These are phyloP conservation scores for Neolecta irregularis DNA, from an alignment of 1,139 yeast genomes.

Conservation along the genomic window DNA sequence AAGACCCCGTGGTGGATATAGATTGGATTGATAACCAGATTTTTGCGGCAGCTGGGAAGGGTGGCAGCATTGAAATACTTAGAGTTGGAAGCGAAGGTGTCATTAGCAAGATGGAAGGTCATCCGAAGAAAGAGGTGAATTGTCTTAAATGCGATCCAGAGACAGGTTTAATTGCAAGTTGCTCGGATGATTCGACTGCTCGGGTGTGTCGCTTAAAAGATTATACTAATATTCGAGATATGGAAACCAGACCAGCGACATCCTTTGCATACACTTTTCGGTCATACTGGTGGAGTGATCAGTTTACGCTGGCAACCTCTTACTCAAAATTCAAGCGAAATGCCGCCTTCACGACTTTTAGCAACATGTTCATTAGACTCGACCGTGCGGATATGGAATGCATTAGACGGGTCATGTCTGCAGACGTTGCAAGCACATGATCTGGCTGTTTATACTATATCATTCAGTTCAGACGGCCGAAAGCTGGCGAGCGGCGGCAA, in stretches of 20 bases:
- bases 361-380: constrained; percentile 11
- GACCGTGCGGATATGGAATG: constrained; percentile 11
- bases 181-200: constrained; percentile 47
- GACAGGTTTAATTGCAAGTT: constrained; percentile 46
- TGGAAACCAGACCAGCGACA: constrained; percentile 11
- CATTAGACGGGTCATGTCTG: constrained; percentile 6
- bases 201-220: constrained; percentile 10
- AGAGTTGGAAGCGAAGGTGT: constrained; percentile 47
- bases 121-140: constrained; percentile 46
- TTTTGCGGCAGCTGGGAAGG: constrained; percentile 53
- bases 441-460: constrained; percentile 4
- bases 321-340: too few relatives aligned
- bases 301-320: constrained; percentile 9
- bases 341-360: constrained; percentile 6
- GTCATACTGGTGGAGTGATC: constrained; percentile 4
- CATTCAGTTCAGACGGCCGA: constrained; percentile 5
- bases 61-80: constrained; percentile 40
- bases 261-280: constrained; percentile 7
- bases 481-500: constrained; percentile 2
- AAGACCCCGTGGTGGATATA: constrained; percentile 33
- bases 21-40: constrained; percentile 62
- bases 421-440: constrained; percentile 3
- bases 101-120: constrained; percentile 54
- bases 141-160: constrained; percentile 37
- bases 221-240: constrained; percentile 7